Conservation (phyloP, 345 rosid species). For the Ceriops tagal region DNA sequence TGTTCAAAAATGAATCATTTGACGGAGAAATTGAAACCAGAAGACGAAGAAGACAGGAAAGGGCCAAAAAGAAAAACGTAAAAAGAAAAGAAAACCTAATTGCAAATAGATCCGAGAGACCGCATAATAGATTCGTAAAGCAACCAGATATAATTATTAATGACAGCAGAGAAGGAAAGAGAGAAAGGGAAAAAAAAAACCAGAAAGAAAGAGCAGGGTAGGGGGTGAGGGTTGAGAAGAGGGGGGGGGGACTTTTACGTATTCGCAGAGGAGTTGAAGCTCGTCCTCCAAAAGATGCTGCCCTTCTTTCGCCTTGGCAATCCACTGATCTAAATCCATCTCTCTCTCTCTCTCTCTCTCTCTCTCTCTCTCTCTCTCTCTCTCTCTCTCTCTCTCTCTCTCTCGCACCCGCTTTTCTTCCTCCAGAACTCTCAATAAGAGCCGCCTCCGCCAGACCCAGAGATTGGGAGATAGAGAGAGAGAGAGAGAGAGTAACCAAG, state of each 20-base stretch:
- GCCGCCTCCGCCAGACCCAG: too few species aligned
- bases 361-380: constrained; percentile 19
- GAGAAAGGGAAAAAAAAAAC: not conserved
- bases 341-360: constrained; percentile 10
- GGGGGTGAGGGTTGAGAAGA: too few species aligned
- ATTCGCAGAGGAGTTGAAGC: constrained; percentile 98
- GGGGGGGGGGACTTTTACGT: constrained; percentile 32
- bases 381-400: not conserved
- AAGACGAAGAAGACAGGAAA: too few species aligned
- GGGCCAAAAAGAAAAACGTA: not conserved
- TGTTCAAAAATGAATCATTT: too few species aligned
- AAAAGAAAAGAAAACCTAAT: not conserved
- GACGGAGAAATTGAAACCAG: too few species aligned
- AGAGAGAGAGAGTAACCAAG: too few species aligned
- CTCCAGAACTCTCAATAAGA: too few species aligned
- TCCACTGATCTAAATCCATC: constrained; percentile 99
- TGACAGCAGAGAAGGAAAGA: not conserved
- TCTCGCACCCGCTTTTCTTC: too few species aligned
- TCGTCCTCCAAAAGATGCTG: constrained; percentile 93
- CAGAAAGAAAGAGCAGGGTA: constrained; percentile 3
- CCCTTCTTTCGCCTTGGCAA: constrained; percentile 90
- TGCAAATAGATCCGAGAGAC: too few species aligned
- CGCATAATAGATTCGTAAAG: not conserved
- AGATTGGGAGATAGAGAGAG: too few species aligned
- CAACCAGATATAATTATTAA: not conserved